phyloP scores from a whole-genome alignment of 768 basidiomycete species.

The Pulveroboletus sp. region DNA sequence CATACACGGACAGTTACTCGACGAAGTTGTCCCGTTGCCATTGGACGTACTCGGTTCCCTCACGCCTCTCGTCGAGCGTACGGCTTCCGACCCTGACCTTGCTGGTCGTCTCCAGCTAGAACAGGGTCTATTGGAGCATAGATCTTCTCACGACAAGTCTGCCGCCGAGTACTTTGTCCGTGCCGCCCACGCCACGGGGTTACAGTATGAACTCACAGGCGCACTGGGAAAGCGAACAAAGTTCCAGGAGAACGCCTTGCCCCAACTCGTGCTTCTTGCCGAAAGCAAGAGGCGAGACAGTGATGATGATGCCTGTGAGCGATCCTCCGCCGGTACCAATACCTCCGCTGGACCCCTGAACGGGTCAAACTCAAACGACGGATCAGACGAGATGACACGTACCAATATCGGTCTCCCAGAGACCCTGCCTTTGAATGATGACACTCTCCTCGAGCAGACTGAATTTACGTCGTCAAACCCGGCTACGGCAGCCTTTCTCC shows the following conservation, averaged over 20 bases:
- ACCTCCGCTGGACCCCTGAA: conserved; percentile 1
- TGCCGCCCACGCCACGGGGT: conserved; percentile 69
- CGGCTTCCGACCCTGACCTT: conserved; percentile 57
- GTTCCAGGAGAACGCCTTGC: conserved; percentile 80
- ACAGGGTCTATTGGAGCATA: conserved; percentile 73
- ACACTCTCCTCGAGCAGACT: conserved; percentile 92
- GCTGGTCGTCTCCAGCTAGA: conserved; percentile 67
- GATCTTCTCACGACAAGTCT: conserved; percentile 65
- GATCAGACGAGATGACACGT: not conserved
- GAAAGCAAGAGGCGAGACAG: conserved; percentile 56
- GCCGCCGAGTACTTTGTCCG: conserved; percentile 75
- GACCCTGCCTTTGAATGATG: conserved; percentile 83
- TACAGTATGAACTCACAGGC: conserved; percentile 90
- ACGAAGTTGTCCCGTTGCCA: conserved; percentile 69
- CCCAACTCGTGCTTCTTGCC: conserved; percentile 92
- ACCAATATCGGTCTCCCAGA: conserved; percentile 52
- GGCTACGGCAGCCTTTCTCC: conserved; percentile 44
- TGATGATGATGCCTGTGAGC: conserved; percentile 7
- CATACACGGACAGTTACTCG: conserved; percentile 72
- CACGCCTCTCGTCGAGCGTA: conserved; percentile 35
- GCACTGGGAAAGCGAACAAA: conserved; percentile 92
- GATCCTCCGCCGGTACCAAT: conserved; percentile 6
- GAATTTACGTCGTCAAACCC: conserved; percentile 77
- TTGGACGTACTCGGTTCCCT: conserved; percentile 38
- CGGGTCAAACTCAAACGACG: conserved; percentile 7